A percentile compares a stretch with the other conserved stretches of the same genome.
Conservation (phyloP, 495 filamentous ascomycete genomes). For the Annulohypoxylon bovei region DNA sequence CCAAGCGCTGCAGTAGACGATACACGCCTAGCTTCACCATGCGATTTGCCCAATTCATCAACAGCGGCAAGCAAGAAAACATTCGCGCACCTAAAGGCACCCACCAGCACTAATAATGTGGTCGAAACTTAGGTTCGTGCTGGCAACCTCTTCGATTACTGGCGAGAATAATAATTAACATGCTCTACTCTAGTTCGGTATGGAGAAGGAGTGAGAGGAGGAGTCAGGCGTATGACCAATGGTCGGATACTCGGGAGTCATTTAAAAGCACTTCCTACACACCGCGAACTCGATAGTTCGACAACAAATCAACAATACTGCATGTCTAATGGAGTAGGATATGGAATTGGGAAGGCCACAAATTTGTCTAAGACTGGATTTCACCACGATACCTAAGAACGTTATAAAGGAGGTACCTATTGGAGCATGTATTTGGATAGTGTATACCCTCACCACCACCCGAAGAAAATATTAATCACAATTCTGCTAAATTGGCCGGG, state of each 20-base stretch:
- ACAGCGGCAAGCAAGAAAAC: slow-evolving; percentile 47
- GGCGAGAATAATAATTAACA: slow-evolving; percentile 6
- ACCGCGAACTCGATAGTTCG: slow-evolving; percentile 21
- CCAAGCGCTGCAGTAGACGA: slow-evolving; percentile 25
- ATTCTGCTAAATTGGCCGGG: not conserved
- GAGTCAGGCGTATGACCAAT: slow-evolving; percentile 15
- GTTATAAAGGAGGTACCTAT: not conserved
- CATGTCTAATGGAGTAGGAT: not conserved
- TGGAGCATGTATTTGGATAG: not conserved
- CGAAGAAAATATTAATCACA: not conserved
- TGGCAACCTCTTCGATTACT: not conserved
- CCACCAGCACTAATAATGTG: slow-evolving; percentile 38
- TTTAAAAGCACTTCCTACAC: slow-evolving; percentile 32
- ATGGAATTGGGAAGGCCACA: not conserved
- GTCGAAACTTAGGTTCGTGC: slow-evolving; percentile 15
- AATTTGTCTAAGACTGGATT: not conserved
- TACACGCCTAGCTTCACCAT: slow-evolving; percentile 32
- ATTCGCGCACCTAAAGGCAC: slow-evolving; percentile 37
- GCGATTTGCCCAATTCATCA: slow-evolving; percentile 47
- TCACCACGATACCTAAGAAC: not conserved
- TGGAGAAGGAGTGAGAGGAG: slow-evolving; percentile 4
- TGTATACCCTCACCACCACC: not conserved
- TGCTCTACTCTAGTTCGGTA: slow-evolving; percentile 8
- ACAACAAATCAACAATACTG: not conserved
- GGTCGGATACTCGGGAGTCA: slow-evolving; percentile 25